A percentile compares a stretch with the other conserved stretches of the same genome.
phyloP scores from a whole-genome alignment of 371 early-diverging fungal species.

The Mucor irregularis region DNA sequence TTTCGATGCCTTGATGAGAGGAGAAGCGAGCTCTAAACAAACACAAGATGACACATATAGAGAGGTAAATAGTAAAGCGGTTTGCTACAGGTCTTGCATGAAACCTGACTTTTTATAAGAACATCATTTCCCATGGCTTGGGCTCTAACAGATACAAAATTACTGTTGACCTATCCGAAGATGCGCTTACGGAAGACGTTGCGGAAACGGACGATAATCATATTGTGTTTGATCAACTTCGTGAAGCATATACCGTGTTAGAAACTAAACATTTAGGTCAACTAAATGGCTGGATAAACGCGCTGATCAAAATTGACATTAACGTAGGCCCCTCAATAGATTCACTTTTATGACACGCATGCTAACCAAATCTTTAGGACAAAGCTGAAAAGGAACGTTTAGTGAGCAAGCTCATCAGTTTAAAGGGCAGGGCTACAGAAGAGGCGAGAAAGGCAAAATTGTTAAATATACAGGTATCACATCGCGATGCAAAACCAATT shows the following conservation, averaged over 20 bases:
- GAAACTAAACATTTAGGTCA: constrained; percentile 45
- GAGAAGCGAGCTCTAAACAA: constrained; percentile 12
- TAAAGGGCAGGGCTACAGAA: constrained; percentile 40
- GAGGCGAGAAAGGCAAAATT: constrained; percentile 52
- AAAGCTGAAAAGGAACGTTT: constrained; percentile 34
- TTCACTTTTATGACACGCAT: no score
- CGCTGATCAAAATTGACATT: constrained; percentile 49
- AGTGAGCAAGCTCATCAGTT: constrained; percentile 39
- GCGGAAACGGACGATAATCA: constrained; percentile 60
- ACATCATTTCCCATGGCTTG: constrained; percentile 50
- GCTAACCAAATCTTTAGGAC: constrained; percentile 28
- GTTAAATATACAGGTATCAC: constrained; percentile 39
- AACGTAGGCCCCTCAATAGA: constrained; percentile 6
- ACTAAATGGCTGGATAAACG: constrained; percentile 53
- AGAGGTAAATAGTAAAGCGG: constrained; percentile 30
- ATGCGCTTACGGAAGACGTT: constrained; percentile 49
- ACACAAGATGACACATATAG: constrained; percentile 13
- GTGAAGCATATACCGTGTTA: constrained; percentile 59
- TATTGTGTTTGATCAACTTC: constrained; percentile 59
- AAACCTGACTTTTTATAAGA: constrained; percentile 21
- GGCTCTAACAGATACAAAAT: constrained; percentile 67
- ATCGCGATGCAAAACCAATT: background rate
- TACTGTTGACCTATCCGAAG: constrained; percentile 54
- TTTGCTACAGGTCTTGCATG: no score
- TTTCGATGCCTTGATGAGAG: constrained; percentile 38